Percentiles rank a stretch among this genome's conserved stretches.
Evolutionary conservation across 768 basidiomycete species (phyloP).

Genomic region (Naganishia kalamii): DNA sequence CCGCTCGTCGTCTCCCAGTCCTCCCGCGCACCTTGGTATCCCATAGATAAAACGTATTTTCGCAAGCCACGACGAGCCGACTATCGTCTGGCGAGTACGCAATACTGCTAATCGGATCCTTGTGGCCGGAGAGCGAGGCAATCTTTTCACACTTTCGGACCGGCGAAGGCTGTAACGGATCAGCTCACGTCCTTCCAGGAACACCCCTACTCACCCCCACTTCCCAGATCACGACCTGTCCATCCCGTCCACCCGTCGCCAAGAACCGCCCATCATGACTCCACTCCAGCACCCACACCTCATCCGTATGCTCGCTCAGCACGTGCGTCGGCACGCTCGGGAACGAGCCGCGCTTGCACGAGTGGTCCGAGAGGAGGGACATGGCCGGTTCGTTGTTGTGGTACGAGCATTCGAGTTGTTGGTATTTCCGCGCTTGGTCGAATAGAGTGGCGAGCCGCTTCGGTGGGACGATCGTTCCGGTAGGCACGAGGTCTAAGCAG

Average conservation of each 20-base stretch:
- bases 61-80: conserved; percentile 73
- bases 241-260: conserved; percentile 83
- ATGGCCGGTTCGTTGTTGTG: conserved; percentile 63
- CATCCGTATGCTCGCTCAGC: conserved; percentile 76
- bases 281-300: conserved; percentile 96
- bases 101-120: conserved; percentile 68
- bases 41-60: conserved; percentile 80
- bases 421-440: conserved; percentile 73
- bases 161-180: conserved; percentile 47
- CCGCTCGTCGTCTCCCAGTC: neutral
- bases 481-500: conserved; percentile 72
- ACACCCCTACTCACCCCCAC: conserved; percentile 46
- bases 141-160: conserved; percentile 55
- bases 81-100: conserved; percentile 90
- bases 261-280: conserved; percentile 78
- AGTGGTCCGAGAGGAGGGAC: conserved; percentile 82
- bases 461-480: conserved; percentile 86
- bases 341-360: conserved; percentile 70
- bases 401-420: conserved; percentile 75
- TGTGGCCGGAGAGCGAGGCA: conserved; percentile 61
- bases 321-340: conserved; percentile 79
- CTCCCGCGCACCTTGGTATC: conserved; percentile 62
- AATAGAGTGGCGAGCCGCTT: conserved; percentile 78
- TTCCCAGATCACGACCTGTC: conserved; percentile 80
- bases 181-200: conserved; percentile 49